phyloP scores from a whole-genome alignment of 177 flowering plant species.

The Viscum album region DNA sequence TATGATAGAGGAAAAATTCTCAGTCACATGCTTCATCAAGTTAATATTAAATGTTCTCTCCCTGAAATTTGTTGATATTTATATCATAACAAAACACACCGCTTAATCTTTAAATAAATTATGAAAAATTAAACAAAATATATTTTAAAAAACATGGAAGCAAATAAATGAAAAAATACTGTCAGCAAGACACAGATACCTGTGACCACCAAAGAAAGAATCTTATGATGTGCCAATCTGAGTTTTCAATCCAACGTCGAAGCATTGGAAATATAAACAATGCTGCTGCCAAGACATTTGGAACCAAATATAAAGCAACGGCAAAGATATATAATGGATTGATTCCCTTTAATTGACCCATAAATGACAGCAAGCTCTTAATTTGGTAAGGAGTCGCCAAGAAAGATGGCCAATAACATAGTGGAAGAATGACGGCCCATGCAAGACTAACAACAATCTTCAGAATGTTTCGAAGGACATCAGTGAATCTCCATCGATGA shows the following conservation, averaged over 20 bases:
- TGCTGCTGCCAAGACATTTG: slow-evolving; percentile 61
- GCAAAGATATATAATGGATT: slow-evolving; percentile 73
- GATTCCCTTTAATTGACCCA: slow-evolving; percentile 48
- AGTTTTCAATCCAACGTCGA: slow-evolving; percentile 93
- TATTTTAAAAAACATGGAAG: background rate
- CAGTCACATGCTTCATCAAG: no score
- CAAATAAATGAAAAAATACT: background rate
- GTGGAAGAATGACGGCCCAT: slow-evolving; percentile 69
- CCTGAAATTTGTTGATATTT: no score
- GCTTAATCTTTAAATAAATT: no score
- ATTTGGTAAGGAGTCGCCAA: slow-evolving; percentile 27
- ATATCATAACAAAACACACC: no score
- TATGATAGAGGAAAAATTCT: no score
- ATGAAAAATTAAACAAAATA: no score
- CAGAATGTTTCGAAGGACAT: slow-evolving; percentile 61
- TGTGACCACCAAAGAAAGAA: slow-evolving; percentile 98
- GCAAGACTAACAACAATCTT: slow-evolving; percentile 68
- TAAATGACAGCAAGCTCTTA: slow-evolving; percentile 31
- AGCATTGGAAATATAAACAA: slow-evolving; percentile 89
- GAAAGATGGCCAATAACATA: slow-evolving; percentile 41
- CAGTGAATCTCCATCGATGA: slow-evolving; percentile 74
- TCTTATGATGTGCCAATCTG: slow-evolving; percentile 79
- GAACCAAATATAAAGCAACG: slow-evolving; percentile 60
- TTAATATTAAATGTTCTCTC: no score
- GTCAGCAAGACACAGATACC: slow-evolving; percentile 34